Conservation (phyloP, 345 rosid genomes). For the Populus simonii region DNA sequence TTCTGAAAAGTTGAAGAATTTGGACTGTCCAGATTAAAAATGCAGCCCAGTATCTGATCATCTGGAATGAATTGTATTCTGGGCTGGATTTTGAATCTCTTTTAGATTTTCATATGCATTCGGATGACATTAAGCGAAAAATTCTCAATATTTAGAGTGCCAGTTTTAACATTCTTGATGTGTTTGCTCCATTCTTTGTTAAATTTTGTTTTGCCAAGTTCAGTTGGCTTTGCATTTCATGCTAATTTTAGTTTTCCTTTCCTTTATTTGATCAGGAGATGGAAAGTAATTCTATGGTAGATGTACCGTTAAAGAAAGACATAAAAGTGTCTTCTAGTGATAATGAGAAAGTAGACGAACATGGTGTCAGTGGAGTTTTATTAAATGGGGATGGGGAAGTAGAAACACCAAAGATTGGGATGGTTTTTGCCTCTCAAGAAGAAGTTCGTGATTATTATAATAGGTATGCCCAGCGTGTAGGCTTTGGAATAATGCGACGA, state of each 20-base stretch:
- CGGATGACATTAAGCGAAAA: no score
- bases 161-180: no score
- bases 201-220: background rate
- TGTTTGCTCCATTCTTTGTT: no score
- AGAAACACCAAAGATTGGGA: background rate
- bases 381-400: background rate
- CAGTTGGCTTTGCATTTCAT: background rate
- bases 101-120: no score
- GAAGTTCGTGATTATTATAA: background rate
- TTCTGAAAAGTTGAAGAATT: no score
- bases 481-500: constrained; percentile 1
- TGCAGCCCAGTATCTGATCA: no score
- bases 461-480: background rate
- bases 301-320: background rate
- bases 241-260: background rate
- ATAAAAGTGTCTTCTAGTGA: background rate
- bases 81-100: no score
- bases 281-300: background rate
- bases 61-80: no score
- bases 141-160: no score
- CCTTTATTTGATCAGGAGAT: background rate
- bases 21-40: no score
- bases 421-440: background rate
- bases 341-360: background rate
- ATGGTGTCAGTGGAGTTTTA: background rate